Evolutionary conservation across 2,329 filamentous ascomycete genomes (phyloP), one percentile per base, ranked within the genome.

Genomic region (Diaporthe sp.): DNA sequence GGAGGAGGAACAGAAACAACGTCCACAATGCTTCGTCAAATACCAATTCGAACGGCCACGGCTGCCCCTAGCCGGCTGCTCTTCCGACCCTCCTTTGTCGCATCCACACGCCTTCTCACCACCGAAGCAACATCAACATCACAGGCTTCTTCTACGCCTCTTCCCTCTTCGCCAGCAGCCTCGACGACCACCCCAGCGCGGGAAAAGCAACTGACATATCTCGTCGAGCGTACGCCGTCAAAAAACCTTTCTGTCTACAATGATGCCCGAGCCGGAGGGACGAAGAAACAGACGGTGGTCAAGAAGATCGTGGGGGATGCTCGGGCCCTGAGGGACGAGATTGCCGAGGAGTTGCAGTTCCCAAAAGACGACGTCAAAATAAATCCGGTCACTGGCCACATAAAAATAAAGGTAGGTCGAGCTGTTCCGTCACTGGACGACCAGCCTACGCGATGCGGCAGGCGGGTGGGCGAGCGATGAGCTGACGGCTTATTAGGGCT

Each of bases 281-380:
- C 94, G 77, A 88, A 92, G 81, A 90, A 92, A 79, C 84, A 94
- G 79, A 97, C 96, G 7, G 84, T 91, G 73, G 85, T 99, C 73
- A 93, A 95, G 82, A 95, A 94, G 84, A 89, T 96, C 67, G 91
- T 95, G 74, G 97, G 97, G 22, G 89, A 97, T 81, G 80, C 91
- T 67, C 83, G 86, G 42, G 89, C 86, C 4, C 82, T 98, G 77
- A 87, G 90, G 76, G 83, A 88, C 47, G 93, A 95, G 78, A 81
- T 98, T 73, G 85, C 87, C 50, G 80, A 84, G 28, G 88, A 87
- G 15, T 82, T 98, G 76, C 84, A 86, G 1, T 80, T 96, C 55
- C 83, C 88, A 33, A 81, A 87, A 67, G 85, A 89, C 19, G 85
- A 91, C 9, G 86, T 92, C 55, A 85, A 82, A 77, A 77, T 91